phyloP scores from a whole-genome alignment of 2,329 filamentous ascomycete genomes.

The Colletotrichum sp. region DNA sequence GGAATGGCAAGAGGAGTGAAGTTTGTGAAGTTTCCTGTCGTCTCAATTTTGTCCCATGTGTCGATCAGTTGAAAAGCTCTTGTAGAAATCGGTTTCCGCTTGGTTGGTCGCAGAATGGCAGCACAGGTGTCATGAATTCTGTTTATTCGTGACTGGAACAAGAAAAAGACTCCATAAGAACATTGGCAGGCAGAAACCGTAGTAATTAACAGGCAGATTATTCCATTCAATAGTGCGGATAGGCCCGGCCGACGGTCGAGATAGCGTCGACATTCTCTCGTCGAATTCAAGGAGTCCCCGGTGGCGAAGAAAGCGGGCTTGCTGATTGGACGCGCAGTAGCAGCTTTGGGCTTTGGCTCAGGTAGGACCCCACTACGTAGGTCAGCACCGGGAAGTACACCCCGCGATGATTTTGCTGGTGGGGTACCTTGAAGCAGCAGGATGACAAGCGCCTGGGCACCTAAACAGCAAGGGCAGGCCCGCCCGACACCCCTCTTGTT shows the following conservation, averaged over 20 bases:
- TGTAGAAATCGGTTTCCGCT: background rate
- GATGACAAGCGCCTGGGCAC: slow-evolving; percentile 13
- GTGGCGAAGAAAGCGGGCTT: slow-evolving; percentile 9
- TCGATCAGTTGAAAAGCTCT: background rate
- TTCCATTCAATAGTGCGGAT: background rate
- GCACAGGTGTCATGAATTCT: background rate
- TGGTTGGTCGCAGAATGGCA: background rate
- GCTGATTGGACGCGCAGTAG: slow-evolving; percentile 10
- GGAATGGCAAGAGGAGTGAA: background rate
- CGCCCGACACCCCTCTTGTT: slow-evolving; percentile 22
- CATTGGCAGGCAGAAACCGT: background rate
- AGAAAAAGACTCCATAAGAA: background rate
- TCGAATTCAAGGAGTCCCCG: slow-evolving; percentile 5
- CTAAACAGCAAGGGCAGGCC: slow-evolving; percentile 21
- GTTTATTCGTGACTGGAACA: background rate
- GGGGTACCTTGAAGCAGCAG: background rate
- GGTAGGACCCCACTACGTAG: background rate
- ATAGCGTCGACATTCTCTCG: background rate
- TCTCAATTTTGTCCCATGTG: background rate
- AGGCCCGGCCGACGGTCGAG: background rate
- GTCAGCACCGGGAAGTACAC: background rate
- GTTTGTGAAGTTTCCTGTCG: background rate
- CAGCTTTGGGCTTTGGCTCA: slow-evolving; percentile 13
- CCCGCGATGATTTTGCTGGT: background rate
- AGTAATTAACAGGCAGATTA: background rate